phyloP scores from a whole-genome alignment of 331 rosid genomes.

The Rhamnella rubrinervis region DNA sequence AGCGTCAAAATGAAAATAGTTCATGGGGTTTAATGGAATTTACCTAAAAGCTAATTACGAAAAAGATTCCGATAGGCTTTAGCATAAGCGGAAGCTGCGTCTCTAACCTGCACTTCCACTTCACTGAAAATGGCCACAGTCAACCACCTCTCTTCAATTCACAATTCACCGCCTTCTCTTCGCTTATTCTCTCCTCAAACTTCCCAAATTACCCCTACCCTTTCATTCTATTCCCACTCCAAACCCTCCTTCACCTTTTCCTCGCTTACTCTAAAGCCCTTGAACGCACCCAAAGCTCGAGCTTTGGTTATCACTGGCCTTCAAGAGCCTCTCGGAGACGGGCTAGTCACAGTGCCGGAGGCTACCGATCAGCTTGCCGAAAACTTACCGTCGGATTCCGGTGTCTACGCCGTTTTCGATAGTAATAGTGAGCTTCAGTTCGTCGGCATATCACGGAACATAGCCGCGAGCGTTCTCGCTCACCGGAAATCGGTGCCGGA shows the following conservation, averaged over 20 bases:
- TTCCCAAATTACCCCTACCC: constrained; percentile 39
- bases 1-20: too few species aligned
- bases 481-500: constrained; percentile 77
- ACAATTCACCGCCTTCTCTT: constrained; percentile 26
- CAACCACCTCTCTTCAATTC: constrained; percentile 48
- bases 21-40: too few species aligned
- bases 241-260: constrained; percentile 28
- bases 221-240: constrained; percentile 40
- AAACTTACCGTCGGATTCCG: constrained; percentile 53
- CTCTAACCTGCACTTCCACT: not conserved
- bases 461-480: constrained; percentile 64
- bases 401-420: constrained; percentile 74
- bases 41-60: not conserved
- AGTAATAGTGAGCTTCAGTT: constrained; percentile 69
- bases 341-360: constrained; percentile 39
- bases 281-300: constrained; percentile 42
- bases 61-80: not conserved
- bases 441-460: constrained; percentile 75
- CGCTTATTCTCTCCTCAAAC: constrained; percentile 20
- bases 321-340: constrained; percentile 50
- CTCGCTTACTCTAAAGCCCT: constrained; percentile 49
- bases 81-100: not conserved
- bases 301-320: constrained; percentile 42
- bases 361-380: constrained; percentile 30
- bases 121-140: constrained; percentile 51